Percentiles rank a stretch among this genome's conserved stretches.
Conservation (phyloP, 768 basidiomycete genomes). For the Tulasnella sp. region DNA sequence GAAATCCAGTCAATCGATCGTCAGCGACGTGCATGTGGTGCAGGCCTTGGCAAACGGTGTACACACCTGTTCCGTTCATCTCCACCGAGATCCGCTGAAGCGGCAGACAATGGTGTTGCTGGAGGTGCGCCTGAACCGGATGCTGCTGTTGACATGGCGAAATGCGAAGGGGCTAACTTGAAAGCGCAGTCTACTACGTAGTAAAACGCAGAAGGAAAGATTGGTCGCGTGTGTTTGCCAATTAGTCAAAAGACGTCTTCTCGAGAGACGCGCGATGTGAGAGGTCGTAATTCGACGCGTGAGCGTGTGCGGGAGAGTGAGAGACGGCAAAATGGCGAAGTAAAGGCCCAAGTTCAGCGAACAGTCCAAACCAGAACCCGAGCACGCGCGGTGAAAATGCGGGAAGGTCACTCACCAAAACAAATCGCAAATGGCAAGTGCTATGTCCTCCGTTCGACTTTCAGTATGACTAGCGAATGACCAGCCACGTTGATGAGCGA, state of each 20-base stretch:
- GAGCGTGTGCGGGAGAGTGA: not conserved
- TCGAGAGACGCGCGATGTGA: not conserved
- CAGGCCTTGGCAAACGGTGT: not conserved
- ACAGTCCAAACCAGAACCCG: not conserved
- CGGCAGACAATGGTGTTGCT: slow-evolving; percentile 5
- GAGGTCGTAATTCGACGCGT: not conserved
- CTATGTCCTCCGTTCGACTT: not conserved
- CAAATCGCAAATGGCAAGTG: not conserved
- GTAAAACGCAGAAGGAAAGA: not conserved
- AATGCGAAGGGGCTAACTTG: not conserved
- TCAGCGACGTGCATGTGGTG: not conserved
- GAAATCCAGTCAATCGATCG: not conserved
- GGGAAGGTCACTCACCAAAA: not conserved
- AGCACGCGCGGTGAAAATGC: not conserved
- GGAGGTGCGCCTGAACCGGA: slow-evolving; percentile 9
- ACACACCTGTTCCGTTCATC: slow-evolving; percentile 14
- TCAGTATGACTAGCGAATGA: not conserved
- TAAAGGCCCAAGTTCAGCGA: not conserved
- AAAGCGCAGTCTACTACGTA: not conserved
- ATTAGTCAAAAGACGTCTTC: not conserved
- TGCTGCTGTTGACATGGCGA: slow-evolving; percentile 5
- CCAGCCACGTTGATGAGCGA: not conserved
- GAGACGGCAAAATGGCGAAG: not conserved
- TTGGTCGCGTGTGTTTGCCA: not conserved
- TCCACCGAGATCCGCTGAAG: not conserved